phyloP scores from a whole-genome alignment of 1,139 yeast species.

The Taphrina sp. region DNA sequence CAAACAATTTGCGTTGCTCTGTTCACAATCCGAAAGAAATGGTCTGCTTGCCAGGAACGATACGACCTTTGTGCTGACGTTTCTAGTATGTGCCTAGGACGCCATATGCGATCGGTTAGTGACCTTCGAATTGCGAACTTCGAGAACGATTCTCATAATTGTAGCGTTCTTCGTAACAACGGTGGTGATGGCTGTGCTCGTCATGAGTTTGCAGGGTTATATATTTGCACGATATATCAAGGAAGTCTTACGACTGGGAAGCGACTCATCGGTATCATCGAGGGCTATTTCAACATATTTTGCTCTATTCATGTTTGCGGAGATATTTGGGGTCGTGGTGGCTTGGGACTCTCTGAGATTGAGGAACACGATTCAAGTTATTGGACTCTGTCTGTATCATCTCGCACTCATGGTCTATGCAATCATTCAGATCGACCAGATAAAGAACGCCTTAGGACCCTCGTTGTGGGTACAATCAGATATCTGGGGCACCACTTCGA shows the following conservation, averaged over 20 bases:
- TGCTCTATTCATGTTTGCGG: constrained; percentile 53
- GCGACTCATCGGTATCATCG: constrained; percentile 37
- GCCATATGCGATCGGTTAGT: no score
- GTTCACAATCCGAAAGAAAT: no score
- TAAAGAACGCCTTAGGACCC: constrained; percentile 37
- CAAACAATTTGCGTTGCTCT: no score
- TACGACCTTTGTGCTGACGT: no score
- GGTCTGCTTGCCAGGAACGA: no score
- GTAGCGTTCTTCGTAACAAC: constrained; percentile 39
- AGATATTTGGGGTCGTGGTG: constrained; percentile 48
- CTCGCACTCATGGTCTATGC: constrained; percentile 55
- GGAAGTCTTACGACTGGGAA: constrained; percentile 21
- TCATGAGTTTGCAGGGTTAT: constrained; percentile 41
- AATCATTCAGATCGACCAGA: constrained; percentile 54
- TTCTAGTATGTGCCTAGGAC: no score
- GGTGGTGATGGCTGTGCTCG: constrained; percentile 40
- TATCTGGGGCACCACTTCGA: constrained; percentile 25
- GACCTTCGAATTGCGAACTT: no score
- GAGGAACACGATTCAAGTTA: constrained; percentile 48
- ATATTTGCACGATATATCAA: constrained; percentile 43
- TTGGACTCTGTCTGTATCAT: constrained; percentile 51
- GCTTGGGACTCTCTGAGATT: constrained; percentile 50
- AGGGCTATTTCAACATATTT: constrained; percentile 45
- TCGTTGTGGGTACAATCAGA: neutral
- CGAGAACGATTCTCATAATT: no score